Evolutionary conservation across 2,329 filamentous ascomycete species (phyloP).

Genomic region (Phialophora expanda): DNA sequence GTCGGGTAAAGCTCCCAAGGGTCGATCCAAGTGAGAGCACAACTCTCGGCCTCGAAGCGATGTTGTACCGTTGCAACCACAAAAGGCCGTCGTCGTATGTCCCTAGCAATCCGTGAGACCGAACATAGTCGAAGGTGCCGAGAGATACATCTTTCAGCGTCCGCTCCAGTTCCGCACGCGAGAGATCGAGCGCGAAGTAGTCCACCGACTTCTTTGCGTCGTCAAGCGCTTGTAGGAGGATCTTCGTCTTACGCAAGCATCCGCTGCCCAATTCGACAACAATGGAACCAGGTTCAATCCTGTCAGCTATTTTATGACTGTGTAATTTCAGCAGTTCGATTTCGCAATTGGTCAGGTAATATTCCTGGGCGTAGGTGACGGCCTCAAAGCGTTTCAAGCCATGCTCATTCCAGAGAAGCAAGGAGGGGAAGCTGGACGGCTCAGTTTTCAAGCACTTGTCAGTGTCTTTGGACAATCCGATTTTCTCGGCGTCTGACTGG

Average conservation of each 20-base stretch:
- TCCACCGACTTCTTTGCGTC: not conserved
- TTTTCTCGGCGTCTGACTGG: conserved; percentile 68
- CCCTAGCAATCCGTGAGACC: not conserved
- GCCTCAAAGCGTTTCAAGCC: conserved; percentile 83
- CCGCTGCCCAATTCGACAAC: not conserved
- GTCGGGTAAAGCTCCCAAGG: not conserved
- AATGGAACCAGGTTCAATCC: not conserved
- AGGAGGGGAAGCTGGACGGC: conserved; percentile 73
- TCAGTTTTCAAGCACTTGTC: conserved; percentile 66
- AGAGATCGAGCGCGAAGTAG: not conserved
- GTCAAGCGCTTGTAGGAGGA: not conserved
- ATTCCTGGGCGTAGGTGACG: conserved; percentile 90
- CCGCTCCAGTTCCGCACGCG: not conserved
- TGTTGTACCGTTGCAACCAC: not conserved
- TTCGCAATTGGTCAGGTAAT: conserved; percentile 91
- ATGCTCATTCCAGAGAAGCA: conserved; percentile 75
- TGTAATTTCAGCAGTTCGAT: conserved; percentile 61
- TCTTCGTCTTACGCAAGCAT: not conserved
- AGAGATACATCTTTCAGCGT: not conserved
- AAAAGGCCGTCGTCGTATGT: not conserved
- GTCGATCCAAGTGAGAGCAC: not conserved
- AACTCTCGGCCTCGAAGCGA: not conserved
- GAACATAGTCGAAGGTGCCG: not conserved
- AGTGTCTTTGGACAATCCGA: conserved; percentile 71
- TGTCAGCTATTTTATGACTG: not conserved